Base-by-base conservation (phyloP, 192 early-diverging fungal species). In the Dispira simplex region DNA sequence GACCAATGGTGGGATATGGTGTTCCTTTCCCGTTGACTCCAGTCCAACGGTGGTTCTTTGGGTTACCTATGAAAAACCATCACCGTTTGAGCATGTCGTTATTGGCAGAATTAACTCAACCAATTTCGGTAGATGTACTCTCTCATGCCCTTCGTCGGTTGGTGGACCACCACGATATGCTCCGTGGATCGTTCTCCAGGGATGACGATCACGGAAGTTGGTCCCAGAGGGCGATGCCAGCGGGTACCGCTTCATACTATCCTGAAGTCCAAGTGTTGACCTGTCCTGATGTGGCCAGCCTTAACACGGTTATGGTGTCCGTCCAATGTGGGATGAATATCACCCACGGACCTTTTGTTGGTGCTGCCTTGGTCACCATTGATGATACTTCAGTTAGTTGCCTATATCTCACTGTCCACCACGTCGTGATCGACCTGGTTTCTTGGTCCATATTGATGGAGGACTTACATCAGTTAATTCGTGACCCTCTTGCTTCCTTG, bases 371-470 rank as follows among this genome's bases (percentile, higher is more conserved):
- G 11, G 23, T 71, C 46, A 44, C 65, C 11, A 45, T 64, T 3
- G 25, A 18, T 0, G 63, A 71, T 52, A 27, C 48, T 21, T 39
- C 32, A 1, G 1, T 6, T 39, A 63, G 69, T 45, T 62, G n/a
- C 12, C 25, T 71, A 10, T 26, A 65, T 43, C 25, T 71, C 43
- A 64, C 62, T 23, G 46, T 66, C 46, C 70, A 71, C 60, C 70
- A 71, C 62, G 58, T 71, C 3, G 67, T 71, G 26, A 39, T 71
- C 1, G 70, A 71, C 58, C 53, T 66, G 1, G 70, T 71, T 11
- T 71, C 70, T 11, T 66, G 65, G 68, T 63, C 67, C 20, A 67
- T 71, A 32, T 25, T 71, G 54, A 25, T 71, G 11, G 70, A 71
- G 51, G 67, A 71, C 46, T 25, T 71, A 1, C 21, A 67, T 51